Conservation (phyloP, 1,284 basidiomycete genomes). For the Ustilago xerochloae region DNA sequence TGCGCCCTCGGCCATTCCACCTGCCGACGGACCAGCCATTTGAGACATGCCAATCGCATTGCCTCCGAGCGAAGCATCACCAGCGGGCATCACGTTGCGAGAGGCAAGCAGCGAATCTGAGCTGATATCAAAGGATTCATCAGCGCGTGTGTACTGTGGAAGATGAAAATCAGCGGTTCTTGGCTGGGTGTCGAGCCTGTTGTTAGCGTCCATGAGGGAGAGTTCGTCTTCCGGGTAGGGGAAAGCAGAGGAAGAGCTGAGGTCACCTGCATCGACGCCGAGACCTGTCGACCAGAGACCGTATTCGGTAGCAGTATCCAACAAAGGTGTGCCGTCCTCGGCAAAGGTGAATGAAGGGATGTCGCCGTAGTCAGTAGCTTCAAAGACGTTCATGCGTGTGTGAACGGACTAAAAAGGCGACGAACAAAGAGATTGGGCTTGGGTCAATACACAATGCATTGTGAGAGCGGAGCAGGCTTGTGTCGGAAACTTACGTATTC, state of each 20-base stretch:
- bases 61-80: slow-evolving; percentile 8
- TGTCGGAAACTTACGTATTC: slow-evolving; percentile 59
- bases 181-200: slow-evolving; percentile 30
- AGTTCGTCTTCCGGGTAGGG: slow-evolving; percentile 22
- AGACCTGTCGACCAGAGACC: slow-evolving; percentile 34
- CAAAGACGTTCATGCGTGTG: slow-evolving; percentile 63
- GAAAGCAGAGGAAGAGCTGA: slow-evolving; percentile 21
- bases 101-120: slow-evolving; percentile 13
- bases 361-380: slow-evolving; percentile 33
- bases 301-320: slow-evolving; percentile 28
- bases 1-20: slow-evolving; percentile 8
- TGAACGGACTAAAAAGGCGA: slow-evolving; percentile 51
- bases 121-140: slow-evolving; percentile 15
- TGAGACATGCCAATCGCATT: slow-evolving; percentile 3
- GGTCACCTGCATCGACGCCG: slow-evolving; percentile 19
- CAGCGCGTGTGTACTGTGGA: slow-evolving; percentile 16
- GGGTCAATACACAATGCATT: neutral
- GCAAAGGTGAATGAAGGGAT: slow-evolving; percentile 36
- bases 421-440: neutral
- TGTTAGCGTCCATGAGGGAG: slow-evolving; percentile 13
- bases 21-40: slow-evolving; percentile 13
- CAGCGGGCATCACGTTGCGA: neutral
- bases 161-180: slow-evolving; percentile 21
- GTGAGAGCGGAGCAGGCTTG: neutral
- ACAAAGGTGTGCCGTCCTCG: slow-evolving; percentile 28